A percentile compares a stretch with the other conserved stretches of the same genome.
phyloP scores from a whole-genome alignment of 768 basidiomycete species.

The Russula ochroleuca region DNA sequence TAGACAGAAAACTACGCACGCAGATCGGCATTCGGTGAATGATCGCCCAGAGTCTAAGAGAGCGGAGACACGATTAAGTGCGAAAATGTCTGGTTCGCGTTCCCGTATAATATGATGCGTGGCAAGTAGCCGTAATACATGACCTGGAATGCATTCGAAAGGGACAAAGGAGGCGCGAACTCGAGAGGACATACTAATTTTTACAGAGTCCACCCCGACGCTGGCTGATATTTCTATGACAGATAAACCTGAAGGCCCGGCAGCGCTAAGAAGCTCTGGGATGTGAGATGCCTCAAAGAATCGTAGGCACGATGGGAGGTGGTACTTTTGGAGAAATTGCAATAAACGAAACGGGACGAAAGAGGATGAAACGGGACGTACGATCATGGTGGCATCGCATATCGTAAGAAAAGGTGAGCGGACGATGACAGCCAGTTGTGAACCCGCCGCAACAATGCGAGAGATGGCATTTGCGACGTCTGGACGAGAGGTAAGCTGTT shows the following conservation, averaged over 20 bases:
- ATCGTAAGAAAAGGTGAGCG: conserved; percentile 67
- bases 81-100: conserved; percentile 64
- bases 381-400: conserved; percentile 68
- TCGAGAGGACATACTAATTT: conserved; percentile 45
- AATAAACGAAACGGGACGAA: background rate
- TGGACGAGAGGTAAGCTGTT: conserved; percentile 57
- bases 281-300: conserved; percentile 68
- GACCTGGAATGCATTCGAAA: conserved; percentile 42
- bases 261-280: conserved; percentile 64
- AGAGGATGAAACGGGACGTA: conserved; percentile 35
- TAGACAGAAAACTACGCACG: conserved; percentile 36
- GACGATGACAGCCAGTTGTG: conserved; percentile 60
- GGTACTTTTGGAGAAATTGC: conserved; percentile 45
- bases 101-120: conserved; percentile 75
- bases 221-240: conserved; percentile 39
- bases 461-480: conserved; percentile 55
- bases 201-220: conserved; percentile 43
- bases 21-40: conserved; percentile 44
- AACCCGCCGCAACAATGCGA: conserved; percentile 63
- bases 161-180: background rate
- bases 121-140: conserved; percentile 69
- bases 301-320: conserved; percentile 69
- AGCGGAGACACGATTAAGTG: conserved; percentile 65
- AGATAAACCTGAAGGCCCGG: conserved; percentile 51
- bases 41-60: conserved; percentile 64